These are phyloP conservation scores for Chenopodium suecicum DNA, from an alignment of 148 eudicot genomes.

Conservation along the genomic window DNA sequence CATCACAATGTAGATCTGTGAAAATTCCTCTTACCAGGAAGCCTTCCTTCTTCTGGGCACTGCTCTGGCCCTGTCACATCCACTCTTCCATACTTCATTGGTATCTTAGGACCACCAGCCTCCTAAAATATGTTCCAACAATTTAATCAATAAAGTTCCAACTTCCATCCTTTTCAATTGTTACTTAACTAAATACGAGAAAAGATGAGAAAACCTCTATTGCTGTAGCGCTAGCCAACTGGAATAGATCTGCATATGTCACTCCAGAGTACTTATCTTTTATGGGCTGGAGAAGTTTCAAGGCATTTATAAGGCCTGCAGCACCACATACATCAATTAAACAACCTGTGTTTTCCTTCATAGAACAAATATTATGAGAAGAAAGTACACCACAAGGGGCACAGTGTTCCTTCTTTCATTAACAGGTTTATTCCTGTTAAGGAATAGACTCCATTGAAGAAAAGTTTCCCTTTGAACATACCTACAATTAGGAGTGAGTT, in stretches of 20 bases:
- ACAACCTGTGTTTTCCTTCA: conserved; percentile 19
- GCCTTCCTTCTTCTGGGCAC: conserved; percentile 99
- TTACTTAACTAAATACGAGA: background rate
- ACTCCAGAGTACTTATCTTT: conserved; percentile 87
- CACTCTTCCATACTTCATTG: conserved; percentile 97
- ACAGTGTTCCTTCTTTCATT: background rate
- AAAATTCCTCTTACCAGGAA: conserved; percentile 61
- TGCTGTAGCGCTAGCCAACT: conserved; percentile 97
- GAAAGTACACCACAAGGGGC: background rate
- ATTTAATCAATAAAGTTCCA: background rate
- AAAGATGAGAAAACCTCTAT: conserved; percentile 63
- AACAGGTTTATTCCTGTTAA: background rate
- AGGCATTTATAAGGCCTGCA: conserved; percentile 94
- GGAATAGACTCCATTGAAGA: background rate
- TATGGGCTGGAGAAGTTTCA: conserved; percentile 89
- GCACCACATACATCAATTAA: conserved; percentile 4
- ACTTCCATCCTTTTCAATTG: conserved; percentile 1
- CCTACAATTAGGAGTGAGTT: background rate
- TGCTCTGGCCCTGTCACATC: conserved; percentile 76
- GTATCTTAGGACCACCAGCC: conserved; percentile 96
- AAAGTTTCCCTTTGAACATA: background rate
- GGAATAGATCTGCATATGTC: conserved; percentile 94
- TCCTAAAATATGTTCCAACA: conserved; percentile 47
- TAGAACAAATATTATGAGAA: background rate
- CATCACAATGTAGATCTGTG: background rate